These are phyloP conservation scores for Coemansia sp. DNA, from an alignment of 192 early-diverging fungal genomes.

Conservation along the genomic window DNA sequence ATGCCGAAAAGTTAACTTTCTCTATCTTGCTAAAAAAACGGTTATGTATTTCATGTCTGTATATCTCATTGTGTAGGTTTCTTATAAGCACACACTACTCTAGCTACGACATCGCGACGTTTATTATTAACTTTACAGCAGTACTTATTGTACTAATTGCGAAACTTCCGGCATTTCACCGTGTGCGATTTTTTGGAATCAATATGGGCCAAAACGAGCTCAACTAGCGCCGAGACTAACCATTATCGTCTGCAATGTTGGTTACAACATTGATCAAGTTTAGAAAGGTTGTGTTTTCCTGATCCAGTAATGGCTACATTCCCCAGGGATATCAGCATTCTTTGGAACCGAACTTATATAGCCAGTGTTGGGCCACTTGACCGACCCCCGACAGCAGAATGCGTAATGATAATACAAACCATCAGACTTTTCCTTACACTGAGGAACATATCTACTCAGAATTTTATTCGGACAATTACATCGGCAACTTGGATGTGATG, in stretches of 20 bases:
- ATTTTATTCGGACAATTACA: not conserved
- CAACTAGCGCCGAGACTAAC: constrained; percentile 16
- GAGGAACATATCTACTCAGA: not conserved
- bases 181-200: constrained; percentile 93
- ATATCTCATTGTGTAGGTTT: constrained; percentile 55
- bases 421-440: not conserved
- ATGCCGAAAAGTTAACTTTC: not conserved
- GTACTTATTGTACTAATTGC: constrained; percentile 83
- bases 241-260: not conserved
- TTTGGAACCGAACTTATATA: not conserved
- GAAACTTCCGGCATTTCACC: constrained; percentile 87
- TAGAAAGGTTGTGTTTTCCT: not conserved
- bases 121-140: constrained; percentile 85
- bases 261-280: not conserved
- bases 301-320: not conserved
- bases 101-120: constrained; percentile 88
- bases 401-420: not conserved
- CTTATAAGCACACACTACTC: constrained; percentile 94
- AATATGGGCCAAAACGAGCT: constrained; percentile 63
- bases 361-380: not conserved
- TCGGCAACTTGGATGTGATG: not conserved
- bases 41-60: not conserved
- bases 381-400: not conserved
- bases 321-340: not conserved
- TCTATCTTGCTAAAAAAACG: not conserved